Percentiles rank a stretch among this genome's conserved stretches.
These are phyloP conservation scores for Mortierella sp. DNA, from an alignment of 371 early-diverging fungal genomes.

Conservation along the genomic window DNA sequence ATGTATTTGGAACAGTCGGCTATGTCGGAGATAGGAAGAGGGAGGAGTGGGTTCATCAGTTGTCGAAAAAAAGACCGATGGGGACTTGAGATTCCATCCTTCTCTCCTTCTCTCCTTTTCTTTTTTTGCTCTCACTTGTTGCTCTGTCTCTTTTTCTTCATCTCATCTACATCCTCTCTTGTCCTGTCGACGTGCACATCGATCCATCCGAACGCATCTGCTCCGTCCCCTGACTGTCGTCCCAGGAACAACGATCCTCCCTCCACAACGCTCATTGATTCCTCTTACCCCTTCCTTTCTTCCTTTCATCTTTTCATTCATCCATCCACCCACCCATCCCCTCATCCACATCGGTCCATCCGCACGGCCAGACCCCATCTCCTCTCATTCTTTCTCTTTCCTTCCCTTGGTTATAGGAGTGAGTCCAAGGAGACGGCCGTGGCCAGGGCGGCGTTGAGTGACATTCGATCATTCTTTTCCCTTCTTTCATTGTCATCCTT, in stretches of 20 bases:
- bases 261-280: not conserved
- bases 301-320: not conserved
- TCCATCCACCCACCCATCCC: not conserved
- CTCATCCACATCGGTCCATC: not conserved
- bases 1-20: not conserved
- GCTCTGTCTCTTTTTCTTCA: not conserved
- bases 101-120: not conserved
- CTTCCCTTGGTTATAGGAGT: not conserved
- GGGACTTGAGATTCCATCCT: not conserved
- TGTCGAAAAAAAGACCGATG: not conserved
- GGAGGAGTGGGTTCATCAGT: not conserved
- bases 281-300: not conserved
- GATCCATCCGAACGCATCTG: not conserved
- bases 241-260: not conserved
- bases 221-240: no score
- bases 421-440: not conserved
- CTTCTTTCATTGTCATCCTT: slow-evolving; percentile 26
- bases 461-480: not conserved
- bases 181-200: not conserved
- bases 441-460: no score
- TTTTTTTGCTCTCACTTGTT: not conserved
- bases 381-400: not conserved
- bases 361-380: no score
- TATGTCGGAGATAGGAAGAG: not conserved
- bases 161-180: not conserved